Evolutionary conservation across 805 yeast species (phyloP), one percentile per base, ranked within the genome.

Genomic region (Zygoascus tannicola): DNA sequence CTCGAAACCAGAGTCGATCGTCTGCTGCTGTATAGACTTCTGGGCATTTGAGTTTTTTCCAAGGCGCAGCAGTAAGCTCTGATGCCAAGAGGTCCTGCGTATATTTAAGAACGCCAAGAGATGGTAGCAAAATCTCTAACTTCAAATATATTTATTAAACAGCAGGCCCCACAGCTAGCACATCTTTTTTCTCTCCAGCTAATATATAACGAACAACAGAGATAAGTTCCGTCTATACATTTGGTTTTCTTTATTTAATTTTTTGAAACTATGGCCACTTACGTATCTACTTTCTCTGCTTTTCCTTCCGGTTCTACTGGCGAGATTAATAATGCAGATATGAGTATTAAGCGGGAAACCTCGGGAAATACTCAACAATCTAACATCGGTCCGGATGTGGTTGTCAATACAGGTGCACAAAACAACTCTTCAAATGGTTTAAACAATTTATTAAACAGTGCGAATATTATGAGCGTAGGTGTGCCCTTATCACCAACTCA

Each of bases 21-120:
- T n/a, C n/a, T n/a, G n/a, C n/a, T n/a, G n/a, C n/a, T n/a, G n/a
- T n/a, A n/a, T n/a, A n/a, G n/a, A n/a, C n/a, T n/a, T n/a, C n/a
- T n/a, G n/a, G n/a, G n/a, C n/a, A n/a, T n/a, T n/a, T n/a, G n/a
- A n/a, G n/a, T n/a, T n/a, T n/a, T n/a, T n/a, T n/a, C n/a, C n/a
- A n/a, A n/a, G n/a, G n/a, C n/a, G n/a, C n/a, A n/a, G n/a, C n/a
- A n/a, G n/a, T n/a, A n/a, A n/a, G n/a, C n/a, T n/a, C n/a, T n/a
- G n/a, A 33, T n/a, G 35, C 35, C 35, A 33, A 33, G 35, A 33
- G n/a, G 15, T 8, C 35, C 35, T 16, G 40, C 32, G 40, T 37
- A 37, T 37, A 4, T 37, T 14, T 37, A 32, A 16, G 40, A 15
- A 37, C 40, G 40, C 40, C 40, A 37, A 37, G 40, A 37, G 21